Base-by-base conservation (phyloP, 2,329 filamentous ascomycete genomes). In the Huntiella bhutanensis region DNA sequence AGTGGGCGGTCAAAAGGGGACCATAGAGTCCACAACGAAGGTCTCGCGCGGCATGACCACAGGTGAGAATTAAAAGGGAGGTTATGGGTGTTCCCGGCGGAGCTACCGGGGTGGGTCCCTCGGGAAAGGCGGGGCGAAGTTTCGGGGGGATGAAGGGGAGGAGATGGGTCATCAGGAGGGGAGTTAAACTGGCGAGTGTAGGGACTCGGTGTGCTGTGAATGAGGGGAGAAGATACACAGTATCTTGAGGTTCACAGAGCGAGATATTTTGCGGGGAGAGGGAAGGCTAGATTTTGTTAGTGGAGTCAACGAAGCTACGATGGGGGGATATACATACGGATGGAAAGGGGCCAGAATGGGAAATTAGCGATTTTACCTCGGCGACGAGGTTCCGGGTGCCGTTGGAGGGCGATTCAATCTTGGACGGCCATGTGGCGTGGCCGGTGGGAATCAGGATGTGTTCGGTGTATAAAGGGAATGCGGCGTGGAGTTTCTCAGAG, bases 361-460 rank as follows among this genome's bases (percentile, higher is more conserved):
- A 58, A 73, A 82, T 45, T 33, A 83, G 58, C 53, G 73, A 69
- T 58, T 83, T 88, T 49, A 95, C 59, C 47, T 82, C 77, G 34
- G 79, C 75, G 4, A 79, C 76, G 13, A 87, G 59, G 53, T 79
- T 79, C 16, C 48, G 41, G 6, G 22, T 2, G 7, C 1, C 6
- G 12, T 10, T 16, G 4, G n/a, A 28, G 53, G 76, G 70, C 12
- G 36, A 13, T 58, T 93, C 86, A 51, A 95, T 92, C 48, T 75
- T 73, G 56, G 81, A 87, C 22, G 70, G 67, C 87, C 87, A 95
- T 62, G 93, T 82, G 28, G 70, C 64, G 51, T 76, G 74, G 4
- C 84, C 86, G 0, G 86, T 93, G 51, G 81, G 87, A 11, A 95
- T 69, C 7, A 96, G 62, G 3, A 95, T 72, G 54, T 95, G 86